Conservation (phyloP, 176 grass and related monocot genomes). For the Carex cristatella region DNA sequence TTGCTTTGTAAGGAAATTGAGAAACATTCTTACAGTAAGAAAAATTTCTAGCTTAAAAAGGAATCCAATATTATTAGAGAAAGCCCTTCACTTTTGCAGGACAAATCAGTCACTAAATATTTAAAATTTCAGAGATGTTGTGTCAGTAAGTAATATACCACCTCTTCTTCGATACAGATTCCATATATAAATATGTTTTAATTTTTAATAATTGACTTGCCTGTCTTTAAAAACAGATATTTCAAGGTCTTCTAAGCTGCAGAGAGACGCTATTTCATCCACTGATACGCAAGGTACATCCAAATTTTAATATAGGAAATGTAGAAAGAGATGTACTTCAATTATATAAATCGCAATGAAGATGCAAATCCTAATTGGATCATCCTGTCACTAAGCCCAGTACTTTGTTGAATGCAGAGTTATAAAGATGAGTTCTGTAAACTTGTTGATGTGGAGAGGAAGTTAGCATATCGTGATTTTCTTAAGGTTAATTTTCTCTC, state of each 20-base stretch:
- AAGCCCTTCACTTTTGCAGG: too few relatives aligned
- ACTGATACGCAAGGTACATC: not conserved
- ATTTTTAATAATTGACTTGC: too few relatives aligned
- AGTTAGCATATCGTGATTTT: not conserved
- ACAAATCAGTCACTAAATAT: too few relatives aligned
- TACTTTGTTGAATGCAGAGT: not conserved
- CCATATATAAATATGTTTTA: too few relatives aligned
- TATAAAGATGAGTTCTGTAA: not conserved
- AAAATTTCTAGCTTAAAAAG: too few relatives aligned
- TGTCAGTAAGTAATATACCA: too few relatives aligned
- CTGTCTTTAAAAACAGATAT: not conserved
- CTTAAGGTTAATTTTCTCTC: not conserved
- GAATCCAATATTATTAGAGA: too few relatives aligned
- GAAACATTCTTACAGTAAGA: too few relatives aligned
- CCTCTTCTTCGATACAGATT: too few relatives aligned
- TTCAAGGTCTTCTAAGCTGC: not conserved
- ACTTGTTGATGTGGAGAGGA: not conserved
- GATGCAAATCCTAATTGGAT: not conserved
- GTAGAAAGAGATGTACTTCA: not conserved
- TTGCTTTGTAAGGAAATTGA: too few relatives aligned
- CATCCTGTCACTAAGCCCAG: not conserved
- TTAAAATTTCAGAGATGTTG: too few relatives aligned
- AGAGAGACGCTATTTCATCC: not conserved
- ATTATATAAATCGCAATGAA: not conserved
- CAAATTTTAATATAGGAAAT: not conserved